These are phyloP conservation scores for Lenwebbia sp. DNA, from an alignment of 345 rosid species.

Conservation along the genomic window DNA sequence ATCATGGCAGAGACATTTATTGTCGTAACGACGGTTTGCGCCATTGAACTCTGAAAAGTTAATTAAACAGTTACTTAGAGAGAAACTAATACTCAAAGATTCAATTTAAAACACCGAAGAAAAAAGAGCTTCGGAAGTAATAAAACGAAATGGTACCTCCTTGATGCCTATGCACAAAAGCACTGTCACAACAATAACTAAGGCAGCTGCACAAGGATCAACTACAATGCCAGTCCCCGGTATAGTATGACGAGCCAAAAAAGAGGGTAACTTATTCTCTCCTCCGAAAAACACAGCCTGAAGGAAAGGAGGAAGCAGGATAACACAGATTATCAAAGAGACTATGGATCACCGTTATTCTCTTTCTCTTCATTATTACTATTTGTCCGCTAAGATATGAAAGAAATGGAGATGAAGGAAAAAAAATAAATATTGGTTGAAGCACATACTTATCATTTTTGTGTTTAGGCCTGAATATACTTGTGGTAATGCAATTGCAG, in stretches of 20 bases:
- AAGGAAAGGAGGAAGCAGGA: background rate
- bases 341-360: background rate
- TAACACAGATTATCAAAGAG: background rate
- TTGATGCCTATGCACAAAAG: constrained; percentile 91
- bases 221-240: constrained; percentile 76
- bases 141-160: constrained; percentile 41
- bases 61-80: background rate
- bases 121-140: background rate
- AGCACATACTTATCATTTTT: background rate
- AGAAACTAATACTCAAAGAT: background rate
- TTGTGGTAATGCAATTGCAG: background rate
- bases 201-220: constrained; percentile 88
- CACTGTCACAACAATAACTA: constrained; percentile 72
- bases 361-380: background rate
- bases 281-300: constrained; percentile 94
- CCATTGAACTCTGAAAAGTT: constrained; percentile 68
- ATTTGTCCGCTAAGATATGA: too few relatives aligned
- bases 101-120: background rate
- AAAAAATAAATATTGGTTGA: background rate
- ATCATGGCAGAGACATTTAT: constrained; percentile 76
- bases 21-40: constrained; percentile 65
- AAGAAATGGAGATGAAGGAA: background rate
- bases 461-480: background rate
- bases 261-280: constrained; percentile 50
- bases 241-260: constrained; percentile 72